These are phyloP conservation scores for Pilasporangium apinafurcum DNA, from an alignment of 352 stramenopile species.

Conservation along the genomic window DNA sequence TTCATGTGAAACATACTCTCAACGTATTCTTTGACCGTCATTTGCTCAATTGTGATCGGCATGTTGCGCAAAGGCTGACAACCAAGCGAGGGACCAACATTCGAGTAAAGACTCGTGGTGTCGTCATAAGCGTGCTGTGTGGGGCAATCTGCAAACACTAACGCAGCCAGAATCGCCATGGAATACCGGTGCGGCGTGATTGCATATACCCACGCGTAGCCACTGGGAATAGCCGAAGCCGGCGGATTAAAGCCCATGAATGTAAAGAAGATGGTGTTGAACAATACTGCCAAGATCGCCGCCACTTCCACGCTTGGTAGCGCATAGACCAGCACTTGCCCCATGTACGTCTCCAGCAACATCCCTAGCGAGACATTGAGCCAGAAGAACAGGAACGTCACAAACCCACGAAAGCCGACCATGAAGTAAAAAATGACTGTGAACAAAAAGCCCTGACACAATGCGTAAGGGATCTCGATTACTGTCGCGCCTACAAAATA, in stretches of 20 bases:
- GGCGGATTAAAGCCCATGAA: slow-evolving; percentile 43
- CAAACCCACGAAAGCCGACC: slow-evolving; percentile 18
- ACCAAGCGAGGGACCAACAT: neutral
- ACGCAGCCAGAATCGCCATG: neutral
- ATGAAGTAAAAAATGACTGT: slow-evolving; percentile 59
- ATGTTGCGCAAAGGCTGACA: neutral
- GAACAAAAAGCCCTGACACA: slow-evolving; percentile 20
- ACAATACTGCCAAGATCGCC: slow-evolving; percentile 18
- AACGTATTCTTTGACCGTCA: slow-evolving; percentile 14
- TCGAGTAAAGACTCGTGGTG: neutral
- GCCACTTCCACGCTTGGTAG: slow-evolving; percentile 27
- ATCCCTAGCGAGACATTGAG: slow-evolving; percentile 53
- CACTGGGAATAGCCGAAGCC: slow-evolving; percentile 9
- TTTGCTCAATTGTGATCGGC: neutral
- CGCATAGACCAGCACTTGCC: slow-evolving; percentile 53
- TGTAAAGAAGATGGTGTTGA: slow-evolving; percentile 42
- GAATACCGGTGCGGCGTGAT: neutral
- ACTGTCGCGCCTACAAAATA: slow-evolving; percentile 59
- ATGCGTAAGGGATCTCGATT: slow-evolving; percentile 27
- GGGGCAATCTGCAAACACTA: neutral
- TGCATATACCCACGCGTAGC: slow-evolving; percentile 5
- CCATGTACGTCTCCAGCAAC: slow-evolving; percentile 46
- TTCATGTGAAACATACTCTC: slow-evolving; percentile 14
- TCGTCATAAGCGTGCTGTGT: neutral
- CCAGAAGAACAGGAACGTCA: slow-evolving; percentile 43